These are phyloP conservation scores for Daphne laureola DNA, from an alignment of 441 rosid species.

Conservation along the genomic window DNA sequence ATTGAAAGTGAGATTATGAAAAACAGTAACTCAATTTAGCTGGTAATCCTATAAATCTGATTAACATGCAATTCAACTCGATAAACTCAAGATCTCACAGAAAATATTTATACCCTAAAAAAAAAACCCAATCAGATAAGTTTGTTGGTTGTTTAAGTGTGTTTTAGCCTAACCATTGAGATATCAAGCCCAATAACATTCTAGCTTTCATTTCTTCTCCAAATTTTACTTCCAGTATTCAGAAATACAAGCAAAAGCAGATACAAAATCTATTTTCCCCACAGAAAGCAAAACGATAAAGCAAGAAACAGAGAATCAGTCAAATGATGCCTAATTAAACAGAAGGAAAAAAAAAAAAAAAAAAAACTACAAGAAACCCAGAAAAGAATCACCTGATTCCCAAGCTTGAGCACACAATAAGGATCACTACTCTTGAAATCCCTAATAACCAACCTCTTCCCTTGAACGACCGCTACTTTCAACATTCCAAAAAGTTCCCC, in stretches of 20 bases:
- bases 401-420: slow-evolving; percentile 80
- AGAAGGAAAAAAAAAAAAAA: background rate
- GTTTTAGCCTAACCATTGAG: too few relatives aligned
- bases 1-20: background rate
- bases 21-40: background rate
- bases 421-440: slow-evolving; percentile 98
- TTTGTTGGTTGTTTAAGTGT: too few relatives aligned
- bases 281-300: background rate
- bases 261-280: too few relatives aligned
- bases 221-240: too few relatives aligned
- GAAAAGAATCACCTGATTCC: slow-evolving; percentile 48
- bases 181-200: too few relatives aligned
- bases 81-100: too few relatives aligned
- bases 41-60: background rate
- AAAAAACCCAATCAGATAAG: too few relatives aligned
- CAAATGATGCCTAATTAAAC: background rate
- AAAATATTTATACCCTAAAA: too few relatives aligned
- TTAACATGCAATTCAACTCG: too few relatives aligned
- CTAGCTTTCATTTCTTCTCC: too few relatives aligned
- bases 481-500: slow-evolving; percentile 62
- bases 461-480: slow-evolving; percentile 65
- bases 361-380: background rate
- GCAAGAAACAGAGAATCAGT: background rate
- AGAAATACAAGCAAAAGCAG: too few relatives aligned
- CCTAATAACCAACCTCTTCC: slow-evolving; percentile 71